Evolutionary conservation across 352 stramenopile species (phyloP).

Genomic region (Globisporangium solare): DNA sequence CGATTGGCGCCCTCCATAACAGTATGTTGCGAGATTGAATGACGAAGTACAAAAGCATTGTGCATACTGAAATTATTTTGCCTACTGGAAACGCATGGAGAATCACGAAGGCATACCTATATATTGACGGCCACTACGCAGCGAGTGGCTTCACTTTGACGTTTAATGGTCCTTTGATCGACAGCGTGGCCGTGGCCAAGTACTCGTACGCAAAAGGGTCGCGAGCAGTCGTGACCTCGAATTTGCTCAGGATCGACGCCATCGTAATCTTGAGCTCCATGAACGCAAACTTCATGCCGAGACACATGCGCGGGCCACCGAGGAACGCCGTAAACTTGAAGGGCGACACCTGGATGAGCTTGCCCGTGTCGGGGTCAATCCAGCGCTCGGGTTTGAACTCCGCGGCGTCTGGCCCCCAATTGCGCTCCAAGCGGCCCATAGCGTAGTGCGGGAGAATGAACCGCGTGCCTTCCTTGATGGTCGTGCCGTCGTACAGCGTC

Average conservation of each 20-base stretch:
- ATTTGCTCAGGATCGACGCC: conserved; percentile 29
- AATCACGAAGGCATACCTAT: too few relatives aligned
- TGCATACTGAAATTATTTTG: too few relatives aligned
- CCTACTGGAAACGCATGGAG: too few relatives aligned
- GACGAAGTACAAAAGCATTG: too few relatives aligned
- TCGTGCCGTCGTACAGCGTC: conserved; percentile 45
- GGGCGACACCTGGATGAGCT: conserved; percentile 23
- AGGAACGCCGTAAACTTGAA: conserved; percentile 49
- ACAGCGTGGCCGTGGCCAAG: conserved; percentile 18
- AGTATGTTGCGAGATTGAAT: too few relatives aligned
- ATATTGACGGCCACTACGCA: too few relatives aligned
- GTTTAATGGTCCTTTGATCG: conserved; percentile 20
- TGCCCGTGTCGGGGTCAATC: conserved; percentile 27
- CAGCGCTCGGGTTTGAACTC: conserved; percentile 49
- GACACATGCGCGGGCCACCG: conserved; percentile 34
- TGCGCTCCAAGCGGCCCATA: conserved; percentile 23
- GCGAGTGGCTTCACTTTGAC: background rate
- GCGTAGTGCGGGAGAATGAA: conserved; percentile 39
- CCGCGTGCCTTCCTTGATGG: conserved; percentile 25
- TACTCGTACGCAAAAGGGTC: conserved; percentile 24
- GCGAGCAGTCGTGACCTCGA: conserved; percentile 19
- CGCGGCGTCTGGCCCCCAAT: conserved; percentile 40
- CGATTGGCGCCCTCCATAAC: too few relatives aligned
- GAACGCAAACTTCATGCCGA: conserved; percentile 38
- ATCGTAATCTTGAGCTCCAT: conserved; percentile 40